Evolutionary conservation across 805 yeast species (phyloP).

Genomic region (Yarrowia sp.): DNA sequence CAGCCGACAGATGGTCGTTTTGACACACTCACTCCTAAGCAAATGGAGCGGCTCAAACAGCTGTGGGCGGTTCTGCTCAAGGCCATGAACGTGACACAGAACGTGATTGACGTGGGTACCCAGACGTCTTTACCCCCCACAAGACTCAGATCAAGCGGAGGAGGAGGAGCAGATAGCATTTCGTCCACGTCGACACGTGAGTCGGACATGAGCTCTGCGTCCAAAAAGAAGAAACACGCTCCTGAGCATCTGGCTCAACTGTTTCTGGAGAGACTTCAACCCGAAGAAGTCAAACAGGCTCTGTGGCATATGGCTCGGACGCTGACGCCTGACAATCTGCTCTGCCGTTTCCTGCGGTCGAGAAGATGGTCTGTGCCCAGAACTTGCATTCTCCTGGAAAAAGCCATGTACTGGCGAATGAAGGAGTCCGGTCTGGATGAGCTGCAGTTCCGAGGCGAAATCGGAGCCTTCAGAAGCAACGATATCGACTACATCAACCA

Average conservation of each 20-base stretch:
- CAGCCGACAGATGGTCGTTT: slow-evolving; percentile 25
- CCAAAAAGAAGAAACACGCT: slow-evolving; percentile 12
- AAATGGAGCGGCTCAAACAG: slow-evolving; percentile 33
- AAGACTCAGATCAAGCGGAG: not conserved
- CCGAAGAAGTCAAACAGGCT: slow-evolving; percentile 39
- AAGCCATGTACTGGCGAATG: slow-evolving; percentile 90
- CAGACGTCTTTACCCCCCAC: slow-evolving; percentile 2
- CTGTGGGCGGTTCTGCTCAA: slow-evolving; percentile 38
- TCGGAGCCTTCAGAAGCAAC: slow-evolving; percentile 69
- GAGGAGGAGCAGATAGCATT: slow-evolving; percentile 4
- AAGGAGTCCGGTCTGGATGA: slow-evolving; percentile 81
- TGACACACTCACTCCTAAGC: slow-evolving; percentile 30
- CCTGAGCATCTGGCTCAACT: slow-evolving; percentile 1
- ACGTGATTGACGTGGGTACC: not conserved
- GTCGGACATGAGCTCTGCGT: slow-evolving; percentile 22
- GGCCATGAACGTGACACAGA: slow-evolving; percentile 16
- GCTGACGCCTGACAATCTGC: slow-evolving; percentile 71
- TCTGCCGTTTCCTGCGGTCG: slow-evolving; percentile 86
- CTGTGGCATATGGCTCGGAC: slow-evolving; percentile 51
- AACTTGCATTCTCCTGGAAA: slow-evolving; percentile 80
- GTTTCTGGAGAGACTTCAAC: not conserved
- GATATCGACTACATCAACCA: slow-evolving; percentile 67
- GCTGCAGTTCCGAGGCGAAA: slow-evolving; percentile 62
- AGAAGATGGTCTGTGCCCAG: slow-evolving; percentile 86
- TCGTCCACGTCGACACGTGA: slow-evolving; percentile 25